Percentiles rank a stretch among this genome's conserved stretches.
These are phyloP conservation scores for Tetracentron sinense DNA, from an alignment of 164 flowering plant species.

Conservation along the genomic window DNA sequence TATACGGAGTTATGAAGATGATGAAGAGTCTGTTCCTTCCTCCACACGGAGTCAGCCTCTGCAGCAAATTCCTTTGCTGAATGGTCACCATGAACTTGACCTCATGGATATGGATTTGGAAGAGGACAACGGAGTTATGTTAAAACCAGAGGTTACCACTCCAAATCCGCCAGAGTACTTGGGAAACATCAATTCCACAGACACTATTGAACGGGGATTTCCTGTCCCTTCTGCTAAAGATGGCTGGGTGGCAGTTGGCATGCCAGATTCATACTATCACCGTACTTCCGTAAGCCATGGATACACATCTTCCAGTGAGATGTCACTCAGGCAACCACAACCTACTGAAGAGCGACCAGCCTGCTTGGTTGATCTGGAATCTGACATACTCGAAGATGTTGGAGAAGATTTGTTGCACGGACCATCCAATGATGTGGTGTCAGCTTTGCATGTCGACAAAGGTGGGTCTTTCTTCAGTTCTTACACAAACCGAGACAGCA, in stretches of 20 bases:
- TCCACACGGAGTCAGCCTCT: constrained; percentile 17
- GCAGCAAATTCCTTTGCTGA: constrained; percentile 21
- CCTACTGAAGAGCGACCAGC: constrained; percentile 24
- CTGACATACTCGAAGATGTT: constrained; percentile 27
- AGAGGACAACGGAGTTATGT: constrained; percentile 7
- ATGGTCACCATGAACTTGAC: constrained; percentile 20
- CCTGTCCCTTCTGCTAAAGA: constrained; percentile 32
- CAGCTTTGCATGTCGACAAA: constrained; percentile 19
- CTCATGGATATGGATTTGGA: constrained; percentile 20
- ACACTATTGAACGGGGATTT: constrained; percentile 25
- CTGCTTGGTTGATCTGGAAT: constrained; percentile 44
- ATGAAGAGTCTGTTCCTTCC: constrained; percentile 14
- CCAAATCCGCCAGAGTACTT: constrained; percentile 23
- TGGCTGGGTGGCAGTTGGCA: constrained; percentile 40
- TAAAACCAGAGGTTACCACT: constrained; percentile 25
- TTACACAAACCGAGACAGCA: constrained; percentile 45
- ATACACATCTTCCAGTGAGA: constrained; percentile 32
- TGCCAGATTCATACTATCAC: constrained; percentile 33
- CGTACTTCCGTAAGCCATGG: constrained; percentile 32
- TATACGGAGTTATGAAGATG: constrained; percentile 16
- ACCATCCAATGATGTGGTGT: constrained; percentile 15
- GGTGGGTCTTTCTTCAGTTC: constrained; percentile 33
- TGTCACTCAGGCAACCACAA: constrained; percentile 39
- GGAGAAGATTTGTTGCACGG: constrained; percentile 26
- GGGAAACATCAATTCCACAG: constrained; percentile 23